phyloP scores from a whole-genome alignment of 2,329 filamentous ascomycete species.

The Fusarium sp. region DNA sequence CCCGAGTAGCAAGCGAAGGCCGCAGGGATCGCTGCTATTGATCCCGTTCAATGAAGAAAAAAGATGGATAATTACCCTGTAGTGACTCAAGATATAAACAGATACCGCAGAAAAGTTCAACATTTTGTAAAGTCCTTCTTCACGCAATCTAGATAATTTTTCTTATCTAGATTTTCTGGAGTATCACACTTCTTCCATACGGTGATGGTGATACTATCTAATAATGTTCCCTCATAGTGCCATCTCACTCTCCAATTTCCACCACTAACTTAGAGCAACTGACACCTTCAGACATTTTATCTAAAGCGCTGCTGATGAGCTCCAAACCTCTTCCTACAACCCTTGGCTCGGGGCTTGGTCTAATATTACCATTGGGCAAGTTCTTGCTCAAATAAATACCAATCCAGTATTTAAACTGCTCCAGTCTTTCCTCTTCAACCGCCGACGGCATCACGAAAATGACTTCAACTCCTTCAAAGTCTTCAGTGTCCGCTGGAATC shows the following conservation, averaged over 20 bases:
- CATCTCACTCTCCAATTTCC: conserved; percentile 47
- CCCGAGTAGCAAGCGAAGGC: too few species aligned
- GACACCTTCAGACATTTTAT: conserved; percentile 49
- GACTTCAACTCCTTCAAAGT: conserved; percentile 47
- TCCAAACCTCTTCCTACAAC: conserved; percentile 51
- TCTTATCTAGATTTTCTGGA: too few species aligned
- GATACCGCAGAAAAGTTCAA: too few species aligned
- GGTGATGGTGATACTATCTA: accelerated
- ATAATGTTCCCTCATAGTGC: accelerated
- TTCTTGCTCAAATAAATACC: conserved; percentile 50
- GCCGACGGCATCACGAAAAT: conserved; percentile 52
- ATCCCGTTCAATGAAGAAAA: too few species aligned
- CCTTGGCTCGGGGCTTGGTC: conserved; percentile 51
- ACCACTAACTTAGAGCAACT: conserved; percentile 56
- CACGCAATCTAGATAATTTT: too few species aligned
- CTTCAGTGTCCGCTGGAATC: conserved; percentile 45
- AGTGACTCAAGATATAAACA: too few species aligned
- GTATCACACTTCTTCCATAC: too few species aligned
- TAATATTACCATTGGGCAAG: conserved; percentile 46
- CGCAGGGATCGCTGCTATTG: too few species aligned
- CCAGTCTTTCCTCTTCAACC: conserved; percentile 47
- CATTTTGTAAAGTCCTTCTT: too few species aligned
- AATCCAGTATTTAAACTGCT: conserved; percentile 54
- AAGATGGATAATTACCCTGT: too few species aligned
- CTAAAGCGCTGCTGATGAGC: conserved; percentile 51